Evolutionary conservation across 1,284 basidiomycete species (phyloP), one percentile per base, ranked within the genome.

Genomic region (Irpex lacteus): DNA sequence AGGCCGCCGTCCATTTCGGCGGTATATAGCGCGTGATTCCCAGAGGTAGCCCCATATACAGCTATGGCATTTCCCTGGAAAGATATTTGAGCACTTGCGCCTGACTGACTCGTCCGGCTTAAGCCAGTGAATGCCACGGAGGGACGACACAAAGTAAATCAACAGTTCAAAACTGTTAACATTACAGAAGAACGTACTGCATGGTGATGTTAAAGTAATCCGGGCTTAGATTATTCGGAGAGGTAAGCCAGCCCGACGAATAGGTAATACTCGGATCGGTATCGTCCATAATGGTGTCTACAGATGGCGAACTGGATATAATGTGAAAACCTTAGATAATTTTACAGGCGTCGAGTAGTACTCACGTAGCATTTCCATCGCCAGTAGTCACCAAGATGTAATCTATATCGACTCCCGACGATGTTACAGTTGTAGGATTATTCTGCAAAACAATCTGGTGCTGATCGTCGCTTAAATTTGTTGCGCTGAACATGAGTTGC

Each of bases 11-110:
- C 64, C 11, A 65, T 34, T 4, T 57, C 37, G 5, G 60, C 60
- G 6, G 60, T 52, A 57, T 62, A 65, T 5, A 60, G 18, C 3
- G 60, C 64, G 21, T 65, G 64, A 37, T 62, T 60, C 18, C 7
- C 11, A 4, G 64, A 59, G 8, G 64, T 65, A n/a, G 59, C 57
- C 15, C 64, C 64, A 21, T 65, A 65, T 7, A 65, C 40, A 4
- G 60, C 32, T 3, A 65, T 60, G 2, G 60, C 57, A 55, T 62
- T 65, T 8, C 64, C 64, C 5, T 37, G 21, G 54, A 65, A 65
- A n/a, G 15, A 36, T 6, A 65, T 40, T 8, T 32, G 13, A 6
- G 64, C 64, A 11, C 47, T 52, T 5, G 60, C 60, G 4, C 60
- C 52, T 26, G 18, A 18, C 4, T 18, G 44, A 36, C 54, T 44